Evolutionary conservation across 1,139 yeast genomes (phyloP).

Genomic region (Tardiomyces digboiensis): DNA sequence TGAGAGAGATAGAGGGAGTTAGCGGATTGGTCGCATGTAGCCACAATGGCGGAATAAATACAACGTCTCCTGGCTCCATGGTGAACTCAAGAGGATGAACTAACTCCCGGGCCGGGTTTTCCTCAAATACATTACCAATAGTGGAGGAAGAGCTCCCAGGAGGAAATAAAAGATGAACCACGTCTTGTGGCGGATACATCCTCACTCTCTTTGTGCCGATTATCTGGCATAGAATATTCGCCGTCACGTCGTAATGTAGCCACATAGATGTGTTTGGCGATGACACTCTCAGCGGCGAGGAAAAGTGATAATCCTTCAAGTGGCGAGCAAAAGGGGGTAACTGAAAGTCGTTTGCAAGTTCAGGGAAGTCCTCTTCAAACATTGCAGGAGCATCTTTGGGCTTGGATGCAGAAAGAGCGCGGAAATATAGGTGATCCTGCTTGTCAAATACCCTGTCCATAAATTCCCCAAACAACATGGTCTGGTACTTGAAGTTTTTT

Average conservation of each 20-base stretch:
- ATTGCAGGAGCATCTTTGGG: slow-evolving; percentile 25
- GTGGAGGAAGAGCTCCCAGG: slow-evolving; percentile 27
- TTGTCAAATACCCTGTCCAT: slow-evolving; percentile 15
- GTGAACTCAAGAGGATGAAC: slow-evolving; percentile 22
- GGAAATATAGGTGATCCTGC: slow-evolving; percentile 16
- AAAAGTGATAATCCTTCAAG: slow-evolving; percentile 18
- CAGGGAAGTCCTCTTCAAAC: slow-evolving; percentile 24
- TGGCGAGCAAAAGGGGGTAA: slow-evolving; percentile 18
- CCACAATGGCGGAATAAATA: slow-evolving; percentile 31
- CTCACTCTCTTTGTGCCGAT: slow-evolving; percentile 25
- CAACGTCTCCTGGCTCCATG: slow-evolving; percentile 30
- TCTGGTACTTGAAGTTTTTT: slow-evolving; percentile 26
- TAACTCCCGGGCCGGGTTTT: slow-evolving; percentile 10
- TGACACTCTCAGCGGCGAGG: slow-evolving; percentile 28
- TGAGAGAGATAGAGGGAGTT: slow-evolving; percentile 25
- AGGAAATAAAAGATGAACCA: slow-evolving; percentile 20
- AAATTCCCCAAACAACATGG: slow-evolving; percentile 21
- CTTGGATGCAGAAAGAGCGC: slow-evolving; percentile 22
- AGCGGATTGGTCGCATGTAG: slow-evolving; percentile 28
- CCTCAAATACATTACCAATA: slow-evolving; percentile 23
- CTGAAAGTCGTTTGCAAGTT: slow-evolving; percentile 21
- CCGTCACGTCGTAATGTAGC: slow-evolving; percentile 31
- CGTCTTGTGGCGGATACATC: slow-evolving; percentile 28
- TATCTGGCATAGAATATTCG: slow-evolving; percentile 29
- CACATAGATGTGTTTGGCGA: slow-evolving; percentile 27